Conservation (phyloP, 768 basidiomycete species). For the Porphyrellus cyaneotinctus region DNA sequence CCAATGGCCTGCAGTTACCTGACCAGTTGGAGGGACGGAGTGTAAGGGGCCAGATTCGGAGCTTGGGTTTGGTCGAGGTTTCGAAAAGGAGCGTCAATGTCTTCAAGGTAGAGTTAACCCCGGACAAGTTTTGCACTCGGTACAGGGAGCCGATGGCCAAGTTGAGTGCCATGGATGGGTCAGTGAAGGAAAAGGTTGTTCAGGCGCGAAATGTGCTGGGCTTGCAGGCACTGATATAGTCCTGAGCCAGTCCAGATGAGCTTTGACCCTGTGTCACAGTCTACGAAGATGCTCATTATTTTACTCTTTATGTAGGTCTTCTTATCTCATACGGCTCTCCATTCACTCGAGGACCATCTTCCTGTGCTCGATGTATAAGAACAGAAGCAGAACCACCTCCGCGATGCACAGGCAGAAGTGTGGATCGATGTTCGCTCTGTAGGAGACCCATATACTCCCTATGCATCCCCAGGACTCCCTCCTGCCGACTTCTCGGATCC, state of each 20-base stretch:
- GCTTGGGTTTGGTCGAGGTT: conserved; percentile 74
- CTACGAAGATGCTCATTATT: conserved; percentile 3
- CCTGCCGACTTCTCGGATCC: conserved; percentile 50
- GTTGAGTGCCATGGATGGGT: conserved; percentile 56
- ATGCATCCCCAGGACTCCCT: conserved; percentile 46
- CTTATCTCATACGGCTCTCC: conserved; percentile 82
- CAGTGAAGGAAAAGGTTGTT: conserved; percentile 55
- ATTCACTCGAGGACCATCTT: conserved; percentile 81
- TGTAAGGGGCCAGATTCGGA: conserved; percentile 88
- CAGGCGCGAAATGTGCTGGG: conserved; percentile 54
- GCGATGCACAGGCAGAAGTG: conserved; percentile 70
- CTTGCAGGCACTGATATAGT: conserved; percentile 66
- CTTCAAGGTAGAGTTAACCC: conserved; percentile 83
- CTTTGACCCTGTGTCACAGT: background rate
- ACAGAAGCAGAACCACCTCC: conserved; percentile 72
- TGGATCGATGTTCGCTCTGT: conserved; percentile 55
- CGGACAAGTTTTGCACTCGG: conserved; percentile 79
- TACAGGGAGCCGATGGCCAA: conserved; percentile 66
- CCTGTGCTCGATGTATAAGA: conserved; percentile 84
- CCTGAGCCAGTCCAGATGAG: conserved; percentile 74
- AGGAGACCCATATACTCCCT: conserved; percentile 76
- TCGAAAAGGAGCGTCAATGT: conserved; percentile 59
- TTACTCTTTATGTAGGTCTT: conserved; percentile 59
- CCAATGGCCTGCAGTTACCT: conserved; percentile 92
- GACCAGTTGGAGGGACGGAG: conserved; percentile 91